Evolutionary conservation across 2,329 filamentous ascomycete species (phyloP).

Genomic region (Fusarium oxysporum): DNA sequence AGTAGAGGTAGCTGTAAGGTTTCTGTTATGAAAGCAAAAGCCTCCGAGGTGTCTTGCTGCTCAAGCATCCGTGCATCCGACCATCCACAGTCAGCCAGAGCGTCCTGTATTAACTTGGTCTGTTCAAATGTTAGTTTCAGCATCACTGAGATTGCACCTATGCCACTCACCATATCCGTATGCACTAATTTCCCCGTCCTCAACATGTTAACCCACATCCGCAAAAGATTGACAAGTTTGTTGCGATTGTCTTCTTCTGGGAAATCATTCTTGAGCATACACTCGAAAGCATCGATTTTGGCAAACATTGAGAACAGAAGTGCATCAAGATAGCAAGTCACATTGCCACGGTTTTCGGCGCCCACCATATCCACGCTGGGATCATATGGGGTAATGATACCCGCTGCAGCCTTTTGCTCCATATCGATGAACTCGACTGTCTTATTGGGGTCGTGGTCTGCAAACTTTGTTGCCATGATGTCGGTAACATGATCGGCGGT

Average conservation of each 20-base stretch:
- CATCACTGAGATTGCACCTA: not conserved
- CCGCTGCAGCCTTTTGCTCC: constrained; percentile 83
- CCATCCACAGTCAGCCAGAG: constrained; percentile 90
- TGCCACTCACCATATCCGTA: constrained; percentile 76
- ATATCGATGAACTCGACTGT: constrained; percentile 82
- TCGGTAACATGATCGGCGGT: constrained; percentile 68
- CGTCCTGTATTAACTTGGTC: constrained; percentile 85
- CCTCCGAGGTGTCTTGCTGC: constrained; percentile 96
- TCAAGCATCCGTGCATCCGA: constrained; percentile 78
- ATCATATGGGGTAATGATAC: constrained; percentile 80
- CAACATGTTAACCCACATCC: constrained; percentile 94
- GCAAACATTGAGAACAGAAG: constrained; percentile 97
- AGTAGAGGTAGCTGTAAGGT: constrained; percentile 88
- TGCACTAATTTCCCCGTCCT: constrained; percentile 87
- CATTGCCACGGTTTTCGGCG: constrained; percentile 84
- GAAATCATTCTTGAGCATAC: constrained; percentile 85
- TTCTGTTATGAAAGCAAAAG: constrained; percentile 94
- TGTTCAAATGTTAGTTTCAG: constrained; percentile 52
- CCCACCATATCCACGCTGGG: constrained; percentile 80
- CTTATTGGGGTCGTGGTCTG: constrained; percentile 76
- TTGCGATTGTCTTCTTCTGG: constrained; percentile 73
- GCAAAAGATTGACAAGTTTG: constrained; percentile 80
- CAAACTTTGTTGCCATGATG: constrained; percentile 70
- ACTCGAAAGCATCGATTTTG: constrained; percentile 89
- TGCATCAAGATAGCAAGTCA: constrained; percentile 95